These are phyloP conservation scores for Pseudonitzschia delicatissima DNA, from an alignment of 108 stramenopile species.

Conservation along the genomic window DNA sequence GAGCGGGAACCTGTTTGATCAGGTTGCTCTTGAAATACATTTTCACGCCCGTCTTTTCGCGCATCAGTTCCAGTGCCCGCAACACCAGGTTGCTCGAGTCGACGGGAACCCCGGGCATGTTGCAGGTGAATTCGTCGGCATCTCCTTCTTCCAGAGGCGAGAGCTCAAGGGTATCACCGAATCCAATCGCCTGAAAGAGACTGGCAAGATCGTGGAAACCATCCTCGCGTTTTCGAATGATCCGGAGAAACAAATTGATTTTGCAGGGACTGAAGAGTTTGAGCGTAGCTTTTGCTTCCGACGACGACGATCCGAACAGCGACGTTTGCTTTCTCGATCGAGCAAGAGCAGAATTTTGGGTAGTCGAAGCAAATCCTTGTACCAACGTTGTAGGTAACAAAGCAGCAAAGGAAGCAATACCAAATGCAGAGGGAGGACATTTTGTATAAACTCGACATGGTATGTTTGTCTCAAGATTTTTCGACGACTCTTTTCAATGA, in stretches of 20 bases:
- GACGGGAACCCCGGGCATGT: conserved; percentile 86
- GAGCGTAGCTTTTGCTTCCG: conserved; percentile 19
- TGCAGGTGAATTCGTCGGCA: conserved; percentile 76
- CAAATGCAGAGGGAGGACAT: background rate
- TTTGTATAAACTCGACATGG: too few species aligned
- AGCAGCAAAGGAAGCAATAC: background rate
- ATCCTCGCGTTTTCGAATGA: conserved; percentile 87
- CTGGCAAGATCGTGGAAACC: conserved; percentile 94
- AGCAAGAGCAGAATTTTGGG: background rate
- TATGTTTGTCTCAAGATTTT: too few species aligned
- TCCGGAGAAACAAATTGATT: conserved; percentile 96
- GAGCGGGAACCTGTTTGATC: conserved; percentile 86
- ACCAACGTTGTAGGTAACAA: background rate
- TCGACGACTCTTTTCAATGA: too few species aligned
- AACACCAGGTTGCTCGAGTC: conserved; percentile 88
- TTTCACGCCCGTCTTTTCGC: conserved; percentile 67
- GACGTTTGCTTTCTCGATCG: background rate
- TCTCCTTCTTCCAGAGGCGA: conserved; percentile 41
- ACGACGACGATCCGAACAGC: background rate
- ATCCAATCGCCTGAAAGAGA: conserved; percentile 93
- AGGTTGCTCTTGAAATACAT: conserved; percentile 78
- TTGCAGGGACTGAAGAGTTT: conserved; percentile 91
- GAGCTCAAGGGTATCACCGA: conserved; percentile 85
- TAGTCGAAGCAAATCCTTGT: background rate
- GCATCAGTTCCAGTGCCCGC: conserved; percentile 85